A percentile compares a stretch with the other conserved stretches of the same genome.
Evolutionary conservation across 345 rosid genomes (phyloP).

Genomic region (Acer negundo): DNA sequence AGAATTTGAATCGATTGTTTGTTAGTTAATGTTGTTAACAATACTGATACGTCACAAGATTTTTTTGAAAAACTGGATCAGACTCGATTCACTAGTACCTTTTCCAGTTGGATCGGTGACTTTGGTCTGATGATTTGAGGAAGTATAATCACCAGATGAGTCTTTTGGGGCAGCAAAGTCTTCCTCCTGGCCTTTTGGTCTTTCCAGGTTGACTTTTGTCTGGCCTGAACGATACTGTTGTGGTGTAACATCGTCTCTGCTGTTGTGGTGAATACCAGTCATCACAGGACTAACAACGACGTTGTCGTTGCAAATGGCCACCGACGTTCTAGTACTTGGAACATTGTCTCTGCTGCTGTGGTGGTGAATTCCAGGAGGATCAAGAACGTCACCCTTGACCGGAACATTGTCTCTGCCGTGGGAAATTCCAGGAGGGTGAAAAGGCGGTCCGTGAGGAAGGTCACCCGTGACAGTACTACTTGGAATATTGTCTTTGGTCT

Average conservation of each 20-base stretch:
- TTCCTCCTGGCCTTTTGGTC: constrained; percentile 33
- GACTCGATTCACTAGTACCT: constrained; percentile 25
- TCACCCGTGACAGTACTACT: background rate
- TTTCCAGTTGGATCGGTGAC: constrained; percentile 44
- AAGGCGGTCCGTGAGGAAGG: background rate
- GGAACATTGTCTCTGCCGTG: background rate
- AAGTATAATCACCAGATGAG: constrained; percentile 19
- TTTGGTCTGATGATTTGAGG: constrained; percentile 62
- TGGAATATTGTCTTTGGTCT: constrained; percentile 4
- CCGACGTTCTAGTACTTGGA: constrained; percentile 24
- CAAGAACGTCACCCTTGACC: background rate
- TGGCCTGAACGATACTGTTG: constrained; percentile 31
- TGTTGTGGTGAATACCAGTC: background rate
- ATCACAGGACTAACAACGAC: too few species aligned
- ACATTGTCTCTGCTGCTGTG: constrained; percentile 8
- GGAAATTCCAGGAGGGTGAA: background rate
- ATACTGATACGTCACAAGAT: background rate
- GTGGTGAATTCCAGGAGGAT: background rate
- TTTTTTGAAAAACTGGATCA: too few species aligned
- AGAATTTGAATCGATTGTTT: background rate
- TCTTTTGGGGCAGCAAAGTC: constrained; percentile 47
- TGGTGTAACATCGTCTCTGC: constrained; percentile 6
- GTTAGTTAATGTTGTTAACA: background rate
- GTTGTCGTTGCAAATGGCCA: too few species aligned
- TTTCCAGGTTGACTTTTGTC: constrained; percentile 32